Evolutionary conservation across 1,284 basidiomycete genomes (phyloP).

Genomic region (Pseudozyma hubeiensis): DNA sequence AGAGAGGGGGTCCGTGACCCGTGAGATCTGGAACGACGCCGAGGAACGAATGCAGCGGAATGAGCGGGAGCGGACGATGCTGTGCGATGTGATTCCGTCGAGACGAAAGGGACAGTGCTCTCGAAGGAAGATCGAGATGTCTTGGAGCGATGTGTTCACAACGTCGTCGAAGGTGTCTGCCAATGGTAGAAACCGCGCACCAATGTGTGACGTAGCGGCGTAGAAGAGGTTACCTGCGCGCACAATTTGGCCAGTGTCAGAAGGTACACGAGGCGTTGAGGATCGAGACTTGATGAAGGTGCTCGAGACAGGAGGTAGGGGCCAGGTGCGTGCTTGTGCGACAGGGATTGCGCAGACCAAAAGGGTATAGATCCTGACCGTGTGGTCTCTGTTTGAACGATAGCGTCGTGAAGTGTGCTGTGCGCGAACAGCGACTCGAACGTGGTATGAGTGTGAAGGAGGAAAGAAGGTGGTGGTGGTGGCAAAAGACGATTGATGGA

Average conservation of each 20-base stretch:
- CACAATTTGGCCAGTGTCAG: neutral
- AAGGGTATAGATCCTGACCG: neutral
- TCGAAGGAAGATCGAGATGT: too few species aligned
- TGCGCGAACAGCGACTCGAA: neutral
- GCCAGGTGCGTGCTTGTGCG: neutral
- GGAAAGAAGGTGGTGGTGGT: too few species aligned
- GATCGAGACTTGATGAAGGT: too few species aligned
- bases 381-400: neutral
- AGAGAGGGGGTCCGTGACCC: conserved; percentile 9
- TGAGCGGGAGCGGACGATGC: neutral
- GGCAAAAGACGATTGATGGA: too few species aligned
- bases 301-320: too few species aligned
- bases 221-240: neutral
- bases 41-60: neutral
- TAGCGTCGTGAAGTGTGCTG: conserved; percentile 1
- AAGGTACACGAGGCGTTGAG: too few species aligned
- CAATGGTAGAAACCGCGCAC: too few species aligned
- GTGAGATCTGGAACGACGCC: conserved; percentile 2
- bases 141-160: too few species aligned
- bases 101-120: too few species aligned
- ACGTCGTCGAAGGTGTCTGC: too few species aligned
- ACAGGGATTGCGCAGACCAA: neutral
- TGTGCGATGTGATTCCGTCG: neutral
- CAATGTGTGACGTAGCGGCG: too few species aligned
- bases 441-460: neutral